Conservation (phyloP, 306 rosid species). For the Hippophae rhamnoides region DNA sequence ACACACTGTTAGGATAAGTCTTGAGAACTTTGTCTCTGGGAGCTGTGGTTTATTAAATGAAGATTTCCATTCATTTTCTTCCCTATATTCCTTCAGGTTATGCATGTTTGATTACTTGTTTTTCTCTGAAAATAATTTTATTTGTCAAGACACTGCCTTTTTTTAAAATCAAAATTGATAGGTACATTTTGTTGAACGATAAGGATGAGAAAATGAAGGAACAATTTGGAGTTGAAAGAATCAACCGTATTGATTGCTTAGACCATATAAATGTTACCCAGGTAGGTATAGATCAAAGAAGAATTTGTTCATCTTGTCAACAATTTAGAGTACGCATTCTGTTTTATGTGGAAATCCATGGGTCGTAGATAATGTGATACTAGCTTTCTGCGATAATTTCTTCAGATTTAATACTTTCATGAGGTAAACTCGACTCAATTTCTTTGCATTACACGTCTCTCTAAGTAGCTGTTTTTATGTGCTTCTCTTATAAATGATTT, state of each 20-base stretch:
- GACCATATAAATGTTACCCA: conserved; percentile 98
- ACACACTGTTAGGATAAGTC: no score
- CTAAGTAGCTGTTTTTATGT: no score
- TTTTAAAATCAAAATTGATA: conserved; percentile 24
- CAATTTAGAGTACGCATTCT: not conserved
- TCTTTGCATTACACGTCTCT: no score
- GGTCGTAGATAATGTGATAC: not conserved
- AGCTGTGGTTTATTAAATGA: no score
- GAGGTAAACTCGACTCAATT: no score
- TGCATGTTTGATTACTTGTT: no score
- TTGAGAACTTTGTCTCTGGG: no score
- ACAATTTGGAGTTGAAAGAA: conserved; percentile 85
- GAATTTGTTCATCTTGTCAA: not conserved
- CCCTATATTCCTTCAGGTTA: no score
- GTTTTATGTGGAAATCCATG: not conserved
- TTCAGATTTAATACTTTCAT: no score
- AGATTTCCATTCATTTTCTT: no score
- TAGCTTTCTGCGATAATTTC: no score
- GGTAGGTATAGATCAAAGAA: conserved; percentile 29
- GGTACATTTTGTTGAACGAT: conserved; percentile 77
- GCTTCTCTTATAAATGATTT: no score
- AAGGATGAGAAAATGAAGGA: conserved; percentile 95
- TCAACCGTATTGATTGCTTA: conserved; percentile 91
- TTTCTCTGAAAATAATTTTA: not conserved
- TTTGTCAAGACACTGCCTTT: conserved; percentile 10